Evolutionary conservation across 1,284 basidiomycete genomes (phyloP).

Genomic region (Moesziomyces globuligerus): DNA sequence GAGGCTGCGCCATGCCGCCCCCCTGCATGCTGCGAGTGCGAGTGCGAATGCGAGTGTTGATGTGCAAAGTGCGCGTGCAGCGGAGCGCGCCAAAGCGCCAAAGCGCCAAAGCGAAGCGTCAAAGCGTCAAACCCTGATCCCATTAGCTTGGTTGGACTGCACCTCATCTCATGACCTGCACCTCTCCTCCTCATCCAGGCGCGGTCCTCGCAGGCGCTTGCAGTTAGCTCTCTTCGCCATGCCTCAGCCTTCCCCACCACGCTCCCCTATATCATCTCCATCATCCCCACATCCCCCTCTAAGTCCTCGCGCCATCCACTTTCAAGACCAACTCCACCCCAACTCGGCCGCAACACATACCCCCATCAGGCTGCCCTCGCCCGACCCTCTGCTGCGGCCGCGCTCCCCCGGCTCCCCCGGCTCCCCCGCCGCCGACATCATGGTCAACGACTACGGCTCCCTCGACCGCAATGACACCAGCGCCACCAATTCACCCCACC

Average conservation of each 20-base stretch:
- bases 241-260: slow-evolving; percentile 13
- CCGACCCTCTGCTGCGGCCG: slow-evolving; percentile 25
- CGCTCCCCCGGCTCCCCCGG: too few relatives aligned
- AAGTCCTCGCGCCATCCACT: slow-evolving; percentile 40
- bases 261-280: slow-evolving; percentile 22
- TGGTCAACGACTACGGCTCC: slow-evolving; percentile 29
- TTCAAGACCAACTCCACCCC: slow-evolving; percentile 29
- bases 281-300: slow-evolving; percentile 10
- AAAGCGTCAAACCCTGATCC: background rate
- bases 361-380: slow-evolving; percentile 13
- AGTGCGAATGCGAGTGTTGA: too few relatives aligned
- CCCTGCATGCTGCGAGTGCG: too few relatives aligned
- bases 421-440: slow-evolving; percentile 3
- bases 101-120: too few relatives aligned
- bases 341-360: background rate
- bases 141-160: background rate
- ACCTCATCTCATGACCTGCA: background rate
- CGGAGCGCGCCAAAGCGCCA: too few relatives aligned
- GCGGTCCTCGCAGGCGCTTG: slow-evolving; percentile 16
- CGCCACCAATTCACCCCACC: background rate
- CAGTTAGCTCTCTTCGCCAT: too few relatives aligned
- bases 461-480: slow-evolving; percentile 8
- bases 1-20: too few relatives aligned
- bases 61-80: too few relatives aligned
- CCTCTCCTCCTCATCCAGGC: background rate